These are phyloP conservation scores for Pleurotus ostreatus DNA, from an alignment of 768 basidiomycete genomes.

Conservation along the genomic window DNA sequence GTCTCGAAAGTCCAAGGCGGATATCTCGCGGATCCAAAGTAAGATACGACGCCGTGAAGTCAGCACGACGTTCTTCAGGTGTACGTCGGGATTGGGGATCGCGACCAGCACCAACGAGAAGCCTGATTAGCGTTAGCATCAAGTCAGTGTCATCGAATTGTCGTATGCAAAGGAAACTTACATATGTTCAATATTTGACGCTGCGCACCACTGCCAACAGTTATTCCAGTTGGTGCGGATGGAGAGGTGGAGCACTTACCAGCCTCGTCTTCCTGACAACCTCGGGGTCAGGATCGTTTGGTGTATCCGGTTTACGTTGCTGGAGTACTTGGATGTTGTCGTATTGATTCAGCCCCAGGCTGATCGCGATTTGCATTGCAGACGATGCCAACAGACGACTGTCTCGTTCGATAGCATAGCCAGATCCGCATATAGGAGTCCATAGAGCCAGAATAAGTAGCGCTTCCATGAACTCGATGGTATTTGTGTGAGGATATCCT, in stretches of 20 bases:
- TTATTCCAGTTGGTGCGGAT: background rate
- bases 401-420: conserved; percentile 27
- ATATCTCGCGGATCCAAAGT: conserved; percentile 24
- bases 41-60: background rate
- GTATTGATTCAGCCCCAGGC: conserved; percentile 26
- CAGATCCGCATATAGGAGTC: conserved; percentile 32
- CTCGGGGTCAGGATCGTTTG: background rate
- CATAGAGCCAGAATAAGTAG: conserved; percentile 40
- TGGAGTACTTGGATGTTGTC: background rate
- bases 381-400: conserved; percentile 34
- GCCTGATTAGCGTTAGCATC: conserved; percentile 19
- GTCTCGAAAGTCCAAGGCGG: conserved; percentile 31
- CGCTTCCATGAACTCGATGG: conserved; percentile 36
- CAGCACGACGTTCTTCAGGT: conserved; percentile 3
- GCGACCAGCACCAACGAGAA: conserved; percentile 39
- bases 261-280: background rate
- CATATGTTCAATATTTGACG: conserved; percentile 28
- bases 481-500: conserved; percentile 34
- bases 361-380: conserved; percentile 45
- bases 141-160: background rate
- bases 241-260: background rate
- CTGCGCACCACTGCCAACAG: background rate
- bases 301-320: too few relatives aligned
- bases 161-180: conserved; percentile 13
- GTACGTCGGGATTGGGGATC: conserved; percentile 31